Percentiles rank a stretch among this genome's conserved stretches.
Conservation (phyloP, 306 rosid genomes). For the Pachyrhizus erosus region DNA sequence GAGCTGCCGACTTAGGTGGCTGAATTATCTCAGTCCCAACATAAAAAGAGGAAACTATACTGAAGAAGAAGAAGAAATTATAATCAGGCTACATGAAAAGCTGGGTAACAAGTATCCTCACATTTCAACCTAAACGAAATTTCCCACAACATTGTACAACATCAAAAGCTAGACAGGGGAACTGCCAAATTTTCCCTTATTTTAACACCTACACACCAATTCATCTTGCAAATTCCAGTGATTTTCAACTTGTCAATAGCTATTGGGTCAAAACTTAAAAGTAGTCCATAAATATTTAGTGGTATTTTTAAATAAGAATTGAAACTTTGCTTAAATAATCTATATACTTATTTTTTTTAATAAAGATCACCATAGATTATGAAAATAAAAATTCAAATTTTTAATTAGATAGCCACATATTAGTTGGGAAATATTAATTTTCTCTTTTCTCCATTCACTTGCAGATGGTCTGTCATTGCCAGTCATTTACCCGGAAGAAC, state of each 20-base stretch:
- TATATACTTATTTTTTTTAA: no score
- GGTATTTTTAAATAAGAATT: no score
- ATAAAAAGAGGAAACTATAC: slow-evolving; percentile 46
- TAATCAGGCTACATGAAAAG: slow-evolving; percentile 34
- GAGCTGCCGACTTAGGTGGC: slow-evolving; percentile 32
- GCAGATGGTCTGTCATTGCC: slow-evolving; percentile 50
- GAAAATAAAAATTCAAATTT: no score
- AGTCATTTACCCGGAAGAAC: slow-evolving; percentile 45
- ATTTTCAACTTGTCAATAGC: not conserved
- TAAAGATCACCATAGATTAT: no score
- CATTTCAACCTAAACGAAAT: not conserved
- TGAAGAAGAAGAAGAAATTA: slow-evolving; percentile 35
- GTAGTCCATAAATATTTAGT: no score
- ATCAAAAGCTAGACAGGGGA: not conserved
- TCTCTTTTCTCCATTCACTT: not conserved
- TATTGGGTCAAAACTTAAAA: no score
- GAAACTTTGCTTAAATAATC: no score
- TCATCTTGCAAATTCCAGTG: no score
- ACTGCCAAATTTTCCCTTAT: no score
- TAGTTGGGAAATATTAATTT: not conserved
- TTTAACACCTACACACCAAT: no score
- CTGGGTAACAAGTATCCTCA: slow-evolving; percentile 38
- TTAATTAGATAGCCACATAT: not conserved
- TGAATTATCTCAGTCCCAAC: slow-evolving; percentile 46
- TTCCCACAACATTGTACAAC: not conserved